Conservation (phyloP, 352 stramenopile species). For the Phytopythium sindhum region DNA sequence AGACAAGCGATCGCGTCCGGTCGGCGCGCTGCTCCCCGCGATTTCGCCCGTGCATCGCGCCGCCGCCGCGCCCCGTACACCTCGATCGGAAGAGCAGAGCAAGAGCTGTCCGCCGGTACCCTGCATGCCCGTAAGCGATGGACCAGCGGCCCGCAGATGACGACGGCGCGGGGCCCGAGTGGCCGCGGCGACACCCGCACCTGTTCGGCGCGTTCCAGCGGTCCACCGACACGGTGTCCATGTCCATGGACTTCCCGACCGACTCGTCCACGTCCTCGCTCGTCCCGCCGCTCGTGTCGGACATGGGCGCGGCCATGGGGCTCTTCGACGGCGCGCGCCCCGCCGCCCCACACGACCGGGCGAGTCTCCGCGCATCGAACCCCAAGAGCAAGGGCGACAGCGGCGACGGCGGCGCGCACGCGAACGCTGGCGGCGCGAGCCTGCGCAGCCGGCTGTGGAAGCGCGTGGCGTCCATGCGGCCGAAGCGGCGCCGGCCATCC, state of each 20-base stretch:
- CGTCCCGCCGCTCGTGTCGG: conserved; percentile 16
- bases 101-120: background rate
- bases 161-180: conserved; percentile 1
- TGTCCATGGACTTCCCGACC: conserved; percentile 18
- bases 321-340: conserved; percentile 14
- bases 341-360: background rate
- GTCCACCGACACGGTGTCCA: background rate
- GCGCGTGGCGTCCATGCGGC: conserved; percentile 25
- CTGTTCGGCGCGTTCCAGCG: conserved; percentile 4
- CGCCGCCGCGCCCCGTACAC: background rate
- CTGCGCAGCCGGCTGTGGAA: conserved; percentile 33
- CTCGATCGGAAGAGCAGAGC: background rate
- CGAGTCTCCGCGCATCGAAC: background rate
- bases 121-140: conserved; percentile 1
- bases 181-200: background rate
- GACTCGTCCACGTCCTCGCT: conserved; percentile 17
- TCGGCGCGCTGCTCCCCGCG: background rate
- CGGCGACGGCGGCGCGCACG: conserved; percentile 18
- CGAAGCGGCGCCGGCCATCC: conserved; percentile 19
- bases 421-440: conserved; percentile 11
- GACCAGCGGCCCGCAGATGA: conserved; percentile 3
- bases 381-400: conserved; percentile 19
- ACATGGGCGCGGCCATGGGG: conserved; percentile 14
- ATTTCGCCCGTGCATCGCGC: background rate
- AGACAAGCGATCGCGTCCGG: background rate